Base-by-base conservation (phyloP, 371 early-diverging fungal species). In the Amoeboaphelidium occidentale region DNA sequence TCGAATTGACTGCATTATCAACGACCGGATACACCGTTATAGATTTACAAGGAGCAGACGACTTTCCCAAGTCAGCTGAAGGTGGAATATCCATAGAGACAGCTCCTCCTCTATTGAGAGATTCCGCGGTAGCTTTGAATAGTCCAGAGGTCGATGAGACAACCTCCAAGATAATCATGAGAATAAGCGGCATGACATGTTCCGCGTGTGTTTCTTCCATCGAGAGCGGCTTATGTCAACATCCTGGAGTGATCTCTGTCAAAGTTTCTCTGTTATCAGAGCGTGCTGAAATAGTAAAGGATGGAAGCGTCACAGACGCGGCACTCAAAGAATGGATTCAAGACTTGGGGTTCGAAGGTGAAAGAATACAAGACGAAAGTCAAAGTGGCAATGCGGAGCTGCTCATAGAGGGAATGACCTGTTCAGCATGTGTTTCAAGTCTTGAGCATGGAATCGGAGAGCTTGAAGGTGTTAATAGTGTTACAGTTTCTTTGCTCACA, bases 331-430 rank as follows among this genome's bases (percentile, higher is more conserved):
- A 70, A 22, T 46, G 65, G 51, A 79, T 93, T 46, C 57, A 74
- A 44, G 79, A 74, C 23, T 63, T 80, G 32, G 94, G 94, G 4
- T 94, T 92, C 55, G 75, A 77, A 27, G 86, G 51, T 2, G 42
- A 17, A 22, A 3, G 2, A 23, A 48, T 26, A 44, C 14, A 39
- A 14, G 45, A 32, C 22, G 24, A 27, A 23, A 2, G 27, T 32
- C 3, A 25, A 42, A 27, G n/a, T 27, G 6, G 22, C 12, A 32
- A 58, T 41, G 50, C 62, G 1, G 46, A 22, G 22, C 43, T 94
- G 27, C 74, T 77, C 49, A 70, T 93, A n/a, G 80, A 74, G 55
- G 92, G 94, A 20, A 86, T 93, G 91, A 79, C 84, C 1, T 83
- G 81, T 55, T 71, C 84, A 0, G 73, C 77, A 27, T 84, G 87